Base-by-base conservation (phyloP, 2,329 filamentous ascomycete species). In the Claviceps monticola region DNA sequence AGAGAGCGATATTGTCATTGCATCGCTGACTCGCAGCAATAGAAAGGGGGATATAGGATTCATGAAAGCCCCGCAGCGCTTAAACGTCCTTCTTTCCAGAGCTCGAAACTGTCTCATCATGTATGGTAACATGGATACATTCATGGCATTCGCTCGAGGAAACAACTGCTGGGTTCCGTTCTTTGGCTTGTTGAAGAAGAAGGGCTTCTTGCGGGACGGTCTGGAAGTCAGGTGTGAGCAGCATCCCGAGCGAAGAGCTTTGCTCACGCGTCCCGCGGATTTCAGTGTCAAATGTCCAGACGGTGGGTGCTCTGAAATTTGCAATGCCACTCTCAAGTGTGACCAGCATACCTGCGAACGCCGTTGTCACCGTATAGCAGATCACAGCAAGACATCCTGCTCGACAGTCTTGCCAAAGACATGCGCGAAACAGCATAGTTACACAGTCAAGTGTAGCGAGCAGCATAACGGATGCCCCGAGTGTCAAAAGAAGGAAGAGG, bases 1-100 rank as follows among this genome's bases (percentile, higher is more conserved):
- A 59, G 85, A 90, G 56, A 81, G 78, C 39, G 79, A 88, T 1
- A 83, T 90, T 16, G 80, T 88, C 0, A 75, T 90, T 7, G 77
- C 71, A 0, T 84, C 81, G 0, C 63, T 89, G 11, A 86, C 83
- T 0, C 69, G 86, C 4, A 84, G 83, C 61, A 89, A 89, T 55
- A 53, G 59, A 0, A 59, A 60, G 0, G 75, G 78, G 0, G 80
- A 88, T 1, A 85, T 88, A 34, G 85, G 86, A 0, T 89, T 89
- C 61, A 80, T 89, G 71, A 61, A 68, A 0, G 71, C 81, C 0
- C 78, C 78, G 0, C 77, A 89, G 56, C 72, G 86, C 1, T 62
- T 88, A 0, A 88, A 88, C 17, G 85, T 89, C 0, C 64, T 89
- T 1, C 64, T 87, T 1, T 84, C 84, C 0, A 70, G 86, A 53